Conservation (phyloP, 1,284 basidiomycete genomes). For the Peniophora sp. region DNA sequence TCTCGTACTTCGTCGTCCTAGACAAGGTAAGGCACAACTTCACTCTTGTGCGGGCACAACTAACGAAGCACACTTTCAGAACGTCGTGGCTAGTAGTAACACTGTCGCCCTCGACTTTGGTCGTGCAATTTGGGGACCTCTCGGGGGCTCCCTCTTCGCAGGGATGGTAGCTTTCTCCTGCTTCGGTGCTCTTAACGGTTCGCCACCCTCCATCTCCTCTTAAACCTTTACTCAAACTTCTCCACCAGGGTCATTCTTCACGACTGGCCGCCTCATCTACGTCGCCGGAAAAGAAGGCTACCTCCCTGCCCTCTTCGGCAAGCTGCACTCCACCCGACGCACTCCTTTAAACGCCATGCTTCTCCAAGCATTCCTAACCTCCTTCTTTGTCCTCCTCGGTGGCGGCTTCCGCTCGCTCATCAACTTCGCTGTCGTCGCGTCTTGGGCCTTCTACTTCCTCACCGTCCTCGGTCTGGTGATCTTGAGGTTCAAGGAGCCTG, state of each 20-base stretch:
- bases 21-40: constrained; percentile 51
- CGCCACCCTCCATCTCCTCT: constrained; percentile 6
- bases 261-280: constrained; percentile 78
- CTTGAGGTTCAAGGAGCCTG: constrained; percentile 86
- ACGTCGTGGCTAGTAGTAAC: constrained; percentile 70
- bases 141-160: constrained; percentile 85
- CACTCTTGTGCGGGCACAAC: constrained; percentile 11
- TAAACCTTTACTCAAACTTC: neutral
- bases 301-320: constrained; percentile 77
- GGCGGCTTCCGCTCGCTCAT: constrained; percentile 85
- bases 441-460: constrained; percentile 88
- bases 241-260: constrained; percentile 66
- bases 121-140: constrained; percentile 73
- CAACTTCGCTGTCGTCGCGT: constrained; percentile 83
- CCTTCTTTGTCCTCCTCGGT: constrained; percentile 73
- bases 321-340: constrained; percentile 60
- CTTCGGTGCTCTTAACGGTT: constrained; percentile 86
- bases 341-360: constrained; percentile 85
- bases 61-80: constrained; percentile 23
- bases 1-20: constrained; percentile 92
- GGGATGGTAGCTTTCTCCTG: constrained; percentile 90
- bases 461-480: constrained; percentile 88
- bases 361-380: constrained; percentile 70
- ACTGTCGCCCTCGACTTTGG: constrained; percentile 97
- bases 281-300: constrained; percentile 87